Evolutionary conservation across 129 eudicot genomes (phyloP).

Genomic region (Gnaphalium uliginosum): DNA sequence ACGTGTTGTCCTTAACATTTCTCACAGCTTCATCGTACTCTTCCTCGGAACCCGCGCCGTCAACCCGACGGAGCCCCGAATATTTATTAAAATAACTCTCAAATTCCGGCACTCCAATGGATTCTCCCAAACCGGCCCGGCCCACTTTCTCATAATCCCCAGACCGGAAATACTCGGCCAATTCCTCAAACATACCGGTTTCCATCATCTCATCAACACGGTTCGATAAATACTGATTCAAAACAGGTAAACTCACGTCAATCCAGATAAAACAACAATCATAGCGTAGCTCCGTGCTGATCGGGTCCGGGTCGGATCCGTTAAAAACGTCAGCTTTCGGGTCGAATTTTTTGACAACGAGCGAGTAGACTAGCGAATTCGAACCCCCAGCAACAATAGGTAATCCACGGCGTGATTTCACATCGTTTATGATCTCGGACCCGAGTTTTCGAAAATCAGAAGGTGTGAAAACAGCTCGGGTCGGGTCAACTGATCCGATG

Average conservation of each 20-base stretch:
- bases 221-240: slow-evolving; percentile 50
- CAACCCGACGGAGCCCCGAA: slow-evolving; percentile 3
- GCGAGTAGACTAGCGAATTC: slow-evolving; percentile 66
- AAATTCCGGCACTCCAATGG: slow-evolving; percentile 80
- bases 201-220: slow-evolving; percentile 91
- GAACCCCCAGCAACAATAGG: slow-evolving; percentile 89
- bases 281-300: slow-evolving; percentile 45
- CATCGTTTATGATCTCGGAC: slow-evolving; percentile 30
- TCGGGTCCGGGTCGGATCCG: slow-evolving; percentile 39
- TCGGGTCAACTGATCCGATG: slow-evolving; percentile 57
- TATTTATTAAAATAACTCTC: slow-evolving; percentile 37
- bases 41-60: slow-evolving; percentile 11
- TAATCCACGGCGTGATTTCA: slow-evolving; percentile 37
- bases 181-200: slow-evolving; percentile 77
- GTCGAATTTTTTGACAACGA: slow-evolving; percentile 48
- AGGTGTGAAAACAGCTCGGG: slow-evolving; percentile 42
- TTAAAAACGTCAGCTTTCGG: slow-evolving; percentile 45
- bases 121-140: slow-evolving; percentile 51
- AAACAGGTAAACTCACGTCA: slow-evolving; percentile 52
- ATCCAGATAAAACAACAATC: slow-evolving; percentile 75
- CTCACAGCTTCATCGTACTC: slow-evolving; percentile 69
- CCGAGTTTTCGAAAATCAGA: slow-evolving; percentile 53
- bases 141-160: slow-evolving; percentile 23
- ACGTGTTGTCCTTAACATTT: slow-evolving; percentile 77
- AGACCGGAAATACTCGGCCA: slow-evolving; percentile 44